Evolutionary conservation across 257 asterid genomes (phyloP), one percentile per base, ranked within the genome.

Genomic region (Nicotiana noctiflora): DNA sequence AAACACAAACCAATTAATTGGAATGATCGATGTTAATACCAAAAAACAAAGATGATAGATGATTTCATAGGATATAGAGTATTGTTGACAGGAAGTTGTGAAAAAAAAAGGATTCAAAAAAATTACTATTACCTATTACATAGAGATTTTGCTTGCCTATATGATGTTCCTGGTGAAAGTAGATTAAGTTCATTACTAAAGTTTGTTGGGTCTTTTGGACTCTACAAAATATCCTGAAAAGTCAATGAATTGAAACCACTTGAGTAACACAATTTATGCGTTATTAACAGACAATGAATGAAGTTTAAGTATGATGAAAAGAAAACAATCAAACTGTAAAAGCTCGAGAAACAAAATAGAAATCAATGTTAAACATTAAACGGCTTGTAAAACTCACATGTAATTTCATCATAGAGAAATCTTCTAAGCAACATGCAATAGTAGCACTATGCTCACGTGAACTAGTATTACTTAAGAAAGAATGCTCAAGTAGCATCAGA

Each of bases 401-500:
- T 14, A 72, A 46, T 79, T 85, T 87, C 66, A 84, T 75, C 79
- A 89, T 88, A 44, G 89, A 88, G 59, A 87, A 83, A n/a, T 89
- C 86, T 72, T 87, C 89, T 21, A 74, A 72, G 76, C 84, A 77
- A 77, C 82, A 84, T 55, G 88, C 82, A 29, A 53, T 80, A 23
- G 40, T 46, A 23, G 60, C 37, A 77, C 29, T 80, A 31, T 83
- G 89, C 37, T 90, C 94, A 40, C 74, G 87, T 6, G 87, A 86
- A 59, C 85, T 13, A 72, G 60, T 23, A 72, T 23, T 82, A 40
- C 85, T 56, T 72, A 94, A 44, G 80, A 94, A 94, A 40, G 93
- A 86, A 83, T 94, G 98, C 25, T 86, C 89, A 27, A 94, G 96
- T 82, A 93, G 88, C 88, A 52, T 59, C 65, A 65, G 23, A 25